Evolutionary conservation across 148 eudicot species (phyloP), one percentile per base, ranked within the genome.

Genomic region (Dysphania ambrosioides): DNA sequence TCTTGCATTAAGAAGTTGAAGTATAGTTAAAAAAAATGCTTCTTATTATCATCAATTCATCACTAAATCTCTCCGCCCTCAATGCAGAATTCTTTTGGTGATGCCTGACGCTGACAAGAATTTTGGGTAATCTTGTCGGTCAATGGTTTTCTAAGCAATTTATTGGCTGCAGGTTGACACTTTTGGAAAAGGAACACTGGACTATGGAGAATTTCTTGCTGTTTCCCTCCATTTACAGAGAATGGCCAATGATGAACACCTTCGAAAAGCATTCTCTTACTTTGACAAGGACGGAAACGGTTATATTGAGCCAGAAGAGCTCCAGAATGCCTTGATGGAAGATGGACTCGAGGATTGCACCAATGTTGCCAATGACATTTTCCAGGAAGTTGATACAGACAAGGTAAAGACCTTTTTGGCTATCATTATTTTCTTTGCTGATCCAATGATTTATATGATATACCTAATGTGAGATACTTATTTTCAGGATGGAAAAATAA

Each of bases 361-460:
- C 56, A 83, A 86, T 70, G 88, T 94, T 47, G 92, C 93, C 29
- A 88, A 89, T 80, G 97, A 88, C 82, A 94, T 94, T 65, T 87
- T 94, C 85, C 93, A 86, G 74, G 98, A 94, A 79, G 98, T 94
- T 66, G 98, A 94, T 79, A 90, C 88, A 5, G 97, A 94, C 80
- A 94, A 91, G 97, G 98, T 94, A 73, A 80, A n/a, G 40, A 3
- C 9, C n/a, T 18, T 64, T 66, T 18, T 49, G 7, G 12, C 11
- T 71, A 6, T n/a, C n/a, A 24, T 24, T 32, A 29, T 8, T 24
- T 24, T n/a, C 32, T 21, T 21, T 3, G 23, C 32, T 19, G 3
- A 12, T 77, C 29, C 60, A 26, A 11, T 60, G 47, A 30, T 23
- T 15, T 31, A 16, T 36, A 4, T 6, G 18, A 5, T 32, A 36